Percentiles rank a stretch among this genome's conserved stretches.
These are phyloP conservation scores for Yarrowia galli DNA, from an alignment of 1,139 yeast genomes.

Conservation along the genomic window DNA sequence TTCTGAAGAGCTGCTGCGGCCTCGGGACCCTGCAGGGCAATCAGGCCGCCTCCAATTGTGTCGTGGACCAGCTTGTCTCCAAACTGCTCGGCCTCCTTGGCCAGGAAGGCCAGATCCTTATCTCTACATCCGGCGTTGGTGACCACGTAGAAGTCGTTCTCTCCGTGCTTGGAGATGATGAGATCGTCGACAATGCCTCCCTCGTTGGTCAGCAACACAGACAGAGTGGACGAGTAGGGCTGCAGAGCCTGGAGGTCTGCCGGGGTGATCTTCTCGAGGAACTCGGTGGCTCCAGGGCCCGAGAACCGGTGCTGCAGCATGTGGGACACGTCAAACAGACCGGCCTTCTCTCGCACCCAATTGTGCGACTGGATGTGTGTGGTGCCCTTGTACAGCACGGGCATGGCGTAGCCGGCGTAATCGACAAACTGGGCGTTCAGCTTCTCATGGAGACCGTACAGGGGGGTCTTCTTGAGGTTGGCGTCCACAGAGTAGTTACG, in stretches of 20 bases:
- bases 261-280: constrained; percentile 84
- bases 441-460: constrained; percentile 77
- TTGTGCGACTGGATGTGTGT: constrained; percentile 90
- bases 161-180: constrained; percentile 82
- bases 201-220: constrained; percentile 73
- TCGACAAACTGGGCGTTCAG: constrained; percentile 92
- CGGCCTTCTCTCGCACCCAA: constrained; percentile 90
- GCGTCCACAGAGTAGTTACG: constrained; percentile 39
- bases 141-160: constrained; percentile 84
- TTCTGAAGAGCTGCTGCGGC: constrained; percentile 71
- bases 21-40: constrained; percentile 93
- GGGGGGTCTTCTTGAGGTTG: constrained; percentile 67
- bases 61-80: constrained; percentile 60
- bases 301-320: constrained; percentile 87
- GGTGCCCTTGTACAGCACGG: constrained; percentile 82
- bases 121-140: constrained; percentile 96
- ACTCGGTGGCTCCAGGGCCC: constrained; percentile 72
- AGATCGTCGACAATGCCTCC: constrained; percentile 92
- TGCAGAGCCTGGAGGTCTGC: constrained; percentile 69
- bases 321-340: constrained; percentile 94
- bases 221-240: constrained; percentile 70
- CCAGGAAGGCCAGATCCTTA: constrained; percentile 73
- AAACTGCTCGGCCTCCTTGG: constrained; percentile 58
- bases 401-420: constrained; percentile 95
- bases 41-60: constrained; percentile 74